phyloP scores from a whole-genome alignment of 2,329 filamentous ascomycete genomes.

The Penicillium sp. region DNA sequence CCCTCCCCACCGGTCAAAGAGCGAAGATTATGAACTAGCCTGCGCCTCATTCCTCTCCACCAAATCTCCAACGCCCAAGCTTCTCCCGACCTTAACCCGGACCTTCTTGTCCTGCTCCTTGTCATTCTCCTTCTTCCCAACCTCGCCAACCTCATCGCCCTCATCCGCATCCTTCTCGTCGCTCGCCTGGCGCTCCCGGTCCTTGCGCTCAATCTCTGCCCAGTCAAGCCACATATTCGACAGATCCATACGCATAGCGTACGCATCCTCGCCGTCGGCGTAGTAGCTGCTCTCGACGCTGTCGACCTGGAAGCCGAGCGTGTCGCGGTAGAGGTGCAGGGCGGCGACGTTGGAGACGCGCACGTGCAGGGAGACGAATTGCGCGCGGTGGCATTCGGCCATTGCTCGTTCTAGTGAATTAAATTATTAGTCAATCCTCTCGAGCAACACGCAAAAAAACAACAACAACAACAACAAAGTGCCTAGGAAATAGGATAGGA shows the following conservation, averaged over 20 bases:
- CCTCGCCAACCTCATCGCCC: conserved; percentile 71
- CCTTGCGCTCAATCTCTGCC: conserved; percentile 52
- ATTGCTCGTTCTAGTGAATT: conserved; percentile 77
- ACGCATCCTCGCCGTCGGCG: conserved; percentile 96
- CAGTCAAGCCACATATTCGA: conserved; percentile 51
- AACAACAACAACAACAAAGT: background rate
- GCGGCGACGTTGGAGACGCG: conserved; percentile 92
- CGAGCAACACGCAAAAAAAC: background rate
- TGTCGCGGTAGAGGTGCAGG: conserved; percentile 89
- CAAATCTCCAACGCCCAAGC: conserved; percentile 72
- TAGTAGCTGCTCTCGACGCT: conserved; percentile 67
- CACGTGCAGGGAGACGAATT: conserved; percentile 95
- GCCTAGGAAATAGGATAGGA: background rate
- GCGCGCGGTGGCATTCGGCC: conserved; percentile 89
- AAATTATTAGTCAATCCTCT: background rate
- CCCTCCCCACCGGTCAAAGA: background rate
- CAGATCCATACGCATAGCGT: conserved; percentile 89
- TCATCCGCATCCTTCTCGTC: conserved; percentile 58
- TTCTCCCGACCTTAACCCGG: conserved; percentile 83
- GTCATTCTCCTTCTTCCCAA: conserved; percentile 56
- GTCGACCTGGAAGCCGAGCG: conserved; percentile 84
- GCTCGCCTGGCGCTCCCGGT: conserved; percentile 38
- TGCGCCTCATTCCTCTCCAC: conserved; percentile 54
- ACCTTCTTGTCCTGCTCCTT: conserved; percentile 66
- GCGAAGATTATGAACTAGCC: conserved; percentile 6